Percentiles rank a stretch among this genome's conserved stretches.
Conservation (phyloP, 2,329 filamentous ascomycete species). For the Sporothrix pseudoabietina region DNA sequence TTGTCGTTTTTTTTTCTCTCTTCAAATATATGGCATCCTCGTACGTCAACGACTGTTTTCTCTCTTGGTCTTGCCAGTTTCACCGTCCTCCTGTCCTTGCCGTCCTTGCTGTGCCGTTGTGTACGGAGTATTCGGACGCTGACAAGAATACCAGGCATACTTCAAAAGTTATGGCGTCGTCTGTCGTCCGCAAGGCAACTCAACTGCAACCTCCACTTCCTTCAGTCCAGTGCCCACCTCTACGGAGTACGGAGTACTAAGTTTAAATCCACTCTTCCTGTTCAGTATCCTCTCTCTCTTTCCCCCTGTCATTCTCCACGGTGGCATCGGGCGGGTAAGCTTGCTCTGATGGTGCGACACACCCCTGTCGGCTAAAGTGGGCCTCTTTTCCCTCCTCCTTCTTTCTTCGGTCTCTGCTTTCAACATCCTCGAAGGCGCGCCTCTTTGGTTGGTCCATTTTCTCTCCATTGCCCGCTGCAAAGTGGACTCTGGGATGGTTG, state of each 20-base stretch:
- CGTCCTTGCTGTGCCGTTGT: conserved; percentile 1
- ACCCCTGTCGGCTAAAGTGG: conserved; percentile 22
- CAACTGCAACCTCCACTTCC: conserved; percentile 3
- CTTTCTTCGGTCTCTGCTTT: not conserved
- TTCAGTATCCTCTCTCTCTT: not conserved
- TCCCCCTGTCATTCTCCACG: conserved; percentile 20
- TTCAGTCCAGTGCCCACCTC: not conserved
- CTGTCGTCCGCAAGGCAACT: not conserved
- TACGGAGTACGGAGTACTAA: not conserved
- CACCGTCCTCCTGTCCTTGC: not conserved
- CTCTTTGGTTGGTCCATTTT: not conserved
- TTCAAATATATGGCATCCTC: no score
- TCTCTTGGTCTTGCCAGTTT: not conserved
- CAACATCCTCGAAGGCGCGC: conserved; percentile 13
- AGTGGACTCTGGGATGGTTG: not conserved
- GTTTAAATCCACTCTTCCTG: not conserved
- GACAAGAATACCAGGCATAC: not conserved
- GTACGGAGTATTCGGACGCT: not conserved
- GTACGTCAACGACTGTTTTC: not conserved
- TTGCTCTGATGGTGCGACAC: conserved; percentile 30
- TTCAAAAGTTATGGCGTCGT: conserved; percentile 6
- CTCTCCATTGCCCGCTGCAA: not conserved
- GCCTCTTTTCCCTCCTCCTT: not conserved
- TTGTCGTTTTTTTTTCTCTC: not conserved
- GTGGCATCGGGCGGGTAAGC: conserved; percentile 23